Evolutionary conservation across 495 filamentous ascomycete genomes (phyloP), one percentile per base, ranked within the genome.

Genomic region (Copromyces sp.): DNA sequence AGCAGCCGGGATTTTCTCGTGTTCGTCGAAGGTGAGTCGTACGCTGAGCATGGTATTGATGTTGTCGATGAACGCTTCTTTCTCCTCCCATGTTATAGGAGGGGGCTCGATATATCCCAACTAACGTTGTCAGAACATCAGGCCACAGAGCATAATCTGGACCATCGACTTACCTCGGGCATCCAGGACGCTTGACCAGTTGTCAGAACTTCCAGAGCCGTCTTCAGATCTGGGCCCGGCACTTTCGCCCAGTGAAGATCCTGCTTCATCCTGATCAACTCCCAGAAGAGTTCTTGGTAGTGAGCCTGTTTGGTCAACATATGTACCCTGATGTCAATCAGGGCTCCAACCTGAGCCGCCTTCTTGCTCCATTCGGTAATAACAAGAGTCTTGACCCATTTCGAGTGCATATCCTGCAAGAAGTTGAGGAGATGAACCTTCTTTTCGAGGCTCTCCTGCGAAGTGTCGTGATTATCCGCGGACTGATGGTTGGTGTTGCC

Each of bases 301-400:
- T 84, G 78, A 38, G 81, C 77, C 68, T 87, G 83, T 76, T 93
- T 87, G 6, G 81, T 81, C 45, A 88, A 86, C 71, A 94, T 84
- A 83, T 94, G 94, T 12, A 84, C 82, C 77, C 90, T 89, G 69
- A 98, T 81, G 82, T 98, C 94, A 75, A 98, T 94, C 42, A 97
- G 84, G 78, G 89, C 91, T 76, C 90, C 90, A 42, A 98, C 90
- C 69, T 91, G 87, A 38, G 86, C 85, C 37, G 90, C 90, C 76
- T 93, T 92, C 74, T 90, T 88, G 78, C 91, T 91, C 95, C 95
- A 99, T 78, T 92, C 90, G 3, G 90, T 89, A 45, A 99, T 88
- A 17, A 98, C 93, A 14, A 97, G 86, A 17, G 93, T 86, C 81
- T 99, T 98, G 78, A 95, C 93, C 82, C 96, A 98, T 80, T 84